Conservation (phyloP, 495 filamentous ascomycete genomes). For the Neurospora sp. region DNA sequence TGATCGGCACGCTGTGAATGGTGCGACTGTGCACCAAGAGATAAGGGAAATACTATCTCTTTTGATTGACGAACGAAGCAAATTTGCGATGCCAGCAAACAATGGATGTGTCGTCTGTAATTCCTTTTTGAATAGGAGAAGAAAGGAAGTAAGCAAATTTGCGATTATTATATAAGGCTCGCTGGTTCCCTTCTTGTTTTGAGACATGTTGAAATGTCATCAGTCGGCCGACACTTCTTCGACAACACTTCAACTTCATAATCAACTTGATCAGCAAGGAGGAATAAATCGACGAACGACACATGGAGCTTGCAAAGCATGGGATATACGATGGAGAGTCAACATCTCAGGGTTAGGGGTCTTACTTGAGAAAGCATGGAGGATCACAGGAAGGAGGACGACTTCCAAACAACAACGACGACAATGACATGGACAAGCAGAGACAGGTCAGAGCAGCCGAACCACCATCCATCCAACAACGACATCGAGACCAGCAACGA, state of each 20-base stretch:
- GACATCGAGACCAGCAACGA: neutral
- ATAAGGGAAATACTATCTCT: neutral
- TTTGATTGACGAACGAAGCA: neutral
- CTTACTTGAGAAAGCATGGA: neutral
- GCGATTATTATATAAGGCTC: neutral
- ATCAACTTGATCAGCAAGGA: neutral
- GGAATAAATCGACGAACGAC: neutral
- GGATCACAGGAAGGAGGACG: neutral
- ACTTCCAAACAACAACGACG: neutral
- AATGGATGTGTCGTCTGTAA: neutral
- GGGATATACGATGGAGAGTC: neutral
- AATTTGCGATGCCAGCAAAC: neutral
- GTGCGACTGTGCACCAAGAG: neutral
- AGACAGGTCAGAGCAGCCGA: neutral
- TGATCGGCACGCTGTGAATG: neutral
- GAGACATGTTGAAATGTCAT: neutral
- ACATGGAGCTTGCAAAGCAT: neutral
- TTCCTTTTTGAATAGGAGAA: neutral
- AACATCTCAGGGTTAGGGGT: neutral
- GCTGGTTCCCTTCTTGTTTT: neutral
- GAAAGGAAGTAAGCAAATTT: neutral
- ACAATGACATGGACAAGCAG: neutral
- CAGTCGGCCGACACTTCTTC: neutral
- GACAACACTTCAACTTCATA: neutral
- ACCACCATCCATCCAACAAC: neutral